phyloP scores from a whole-genome alignment of 441 rosid genomes.

The Eruca vesicaria region DNA sequence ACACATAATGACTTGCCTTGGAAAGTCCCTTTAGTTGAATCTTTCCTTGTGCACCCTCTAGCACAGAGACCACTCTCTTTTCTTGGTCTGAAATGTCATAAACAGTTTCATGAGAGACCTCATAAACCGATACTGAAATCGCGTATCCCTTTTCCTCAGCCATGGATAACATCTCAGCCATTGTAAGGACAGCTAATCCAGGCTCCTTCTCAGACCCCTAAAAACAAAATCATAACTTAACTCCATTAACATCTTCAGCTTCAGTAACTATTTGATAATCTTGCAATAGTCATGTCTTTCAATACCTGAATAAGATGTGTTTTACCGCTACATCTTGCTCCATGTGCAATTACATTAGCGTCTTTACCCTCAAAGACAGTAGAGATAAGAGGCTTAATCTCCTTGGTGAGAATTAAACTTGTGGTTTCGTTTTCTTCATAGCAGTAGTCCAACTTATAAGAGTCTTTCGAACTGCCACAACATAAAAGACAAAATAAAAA shows the following conservation, averaged over 20 bases:
- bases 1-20: slow-evolving; percentile 46
- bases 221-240: slow-evolving; percentile 13
- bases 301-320: slow-evolving; percentile 53
- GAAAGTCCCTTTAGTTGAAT: slow-evolving; percentile 75
- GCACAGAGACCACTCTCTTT: slow-evolving; percentile 41
- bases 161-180: slow-evolving; percentile 46
- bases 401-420: slow-evolving; percentile 38
- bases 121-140: slow-evolving; percentile 47
- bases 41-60: slow-evolving; percentile 54
- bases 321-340: slow-evolving; percentile 67
- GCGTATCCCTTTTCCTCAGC: slow-evolving; percentile 42
- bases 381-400: slow-evolving; percentile 51
- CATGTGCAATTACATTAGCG: slow-evolving; percentile 57
- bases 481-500: not conserved
- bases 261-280: not conserved
- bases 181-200: slow-evolving; percentile 49
- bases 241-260: slow-evolving; percentile 3
- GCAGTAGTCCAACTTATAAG: slow-evolving; percentile 50
- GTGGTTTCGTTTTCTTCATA: slow-evolving; percentile 46
- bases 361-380: slow-evolving; percentile 50
- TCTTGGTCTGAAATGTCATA: slow-evolving; percentile 52
- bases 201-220: slow-evolving; percentile 57
- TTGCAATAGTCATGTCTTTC: not conserved
- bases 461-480: slow-evolving; percentile 49
- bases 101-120: slow-evolving; percentile 52